Evolutionary conservation across 2,329 filamentous ascomycete genomes (phyloP).

Genomic region (Talaromyces sp.): DNA sequence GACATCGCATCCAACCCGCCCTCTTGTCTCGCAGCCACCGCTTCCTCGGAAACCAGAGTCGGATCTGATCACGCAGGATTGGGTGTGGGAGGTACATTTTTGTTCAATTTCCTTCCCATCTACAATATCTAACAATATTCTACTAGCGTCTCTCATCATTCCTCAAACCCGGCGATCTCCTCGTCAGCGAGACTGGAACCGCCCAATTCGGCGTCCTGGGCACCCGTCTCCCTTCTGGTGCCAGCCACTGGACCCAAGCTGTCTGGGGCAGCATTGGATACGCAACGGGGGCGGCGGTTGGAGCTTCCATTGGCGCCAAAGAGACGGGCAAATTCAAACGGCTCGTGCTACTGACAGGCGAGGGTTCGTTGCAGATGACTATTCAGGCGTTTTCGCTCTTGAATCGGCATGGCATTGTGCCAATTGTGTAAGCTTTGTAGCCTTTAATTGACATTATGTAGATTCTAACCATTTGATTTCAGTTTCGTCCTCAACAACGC

Average conservation of each 20-base stretch:
- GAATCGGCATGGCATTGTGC: slow-evolving; percentile 2
- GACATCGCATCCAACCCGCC: background rate
- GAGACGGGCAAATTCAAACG: slow-evolving; percentile 14
- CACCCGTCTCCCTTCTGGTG: background rate
- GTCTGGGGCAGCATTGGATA: slow-evolving; percentile 26
- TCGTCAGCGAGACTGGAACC: slow-evolving; percentile 9
- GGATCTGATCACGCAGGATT: background rate
- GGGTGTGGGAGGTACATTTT: background rate
- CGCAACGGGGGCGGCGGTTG: slow-evolving; percentile 20
- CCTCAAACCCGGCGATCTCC: slow-evolving; percentile 4
- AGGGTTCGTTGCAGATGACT: slow-evolving; percentile 12
- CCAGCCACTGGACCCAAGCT: slow-evolving; percentile 14
- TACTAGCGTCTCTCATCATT: background rate
- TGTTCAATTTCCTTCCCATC: background rate
- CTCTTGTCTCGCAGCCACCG: background rate
- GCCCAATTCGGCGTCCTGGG: background rate
- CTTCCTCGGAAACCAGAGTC: background rate
- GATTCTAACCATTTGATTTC: background rate
- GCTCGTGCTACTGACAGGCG: slow-evolving; percentile 6
- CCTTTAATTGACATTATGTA: background rate
- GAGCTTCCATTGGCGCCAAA: slow-evolving; percentile 18
- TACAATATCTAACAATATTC: background rate
- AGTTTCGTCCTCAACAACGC: slow-evolving; percentile 45
- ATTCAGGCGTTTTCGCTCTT: slow-evolving; percentile 7
- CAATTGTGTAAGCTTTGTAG: background rate